Percentiles rank a stretch among this genome's conserved stretches.
phyloP scores from a whole-genome alignment of 1,284 basidiomycete genomes.

The Inonotus obliquus region DNA sequence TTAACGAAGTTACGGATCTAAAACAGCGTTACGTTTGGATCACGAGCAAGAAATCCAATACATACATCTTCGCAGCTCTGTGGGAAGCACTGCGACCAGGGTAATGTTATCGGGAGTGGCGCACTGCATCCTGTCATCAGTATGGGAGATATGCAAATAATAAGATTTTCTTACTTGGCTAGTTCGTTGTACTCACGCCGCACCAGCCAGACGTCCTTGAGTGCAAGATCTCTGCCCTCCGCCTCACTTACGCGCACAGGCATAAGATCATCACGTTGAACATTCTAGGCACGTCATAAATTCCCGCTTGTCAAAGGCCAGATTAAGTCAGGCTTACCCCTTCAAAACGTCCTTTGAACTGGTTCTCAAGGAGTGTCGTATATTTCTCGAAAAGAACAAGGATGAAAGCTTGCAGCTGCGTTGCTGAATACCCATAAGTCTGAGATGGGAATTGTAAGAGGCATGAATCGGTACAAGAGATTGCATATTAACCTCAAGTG shows the following conservation, averaged over 20 bases:
- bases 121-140: constrained; percentile 40
- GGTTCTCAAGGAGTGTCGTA: constrained; percentile 74
- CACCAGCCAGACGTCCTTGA: constrained; percentile 86
- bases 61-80: constrained; percentile 89
- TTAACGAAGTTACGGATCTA: constrained; percentile 91
- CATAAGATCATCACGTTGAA: constrained; percentile 86
- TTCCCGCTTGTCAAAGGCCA: not conserved
- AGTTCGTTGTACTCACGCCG: constrained; percentile 62
- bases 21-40: not conserved
- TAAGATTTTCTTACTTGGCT: constrained; percentile 43
- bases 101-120: constrained; percentile 72
- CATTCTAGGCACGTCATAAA: constrained; percentile 51
- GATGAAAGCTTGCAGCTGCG: constrained; percentile 80
- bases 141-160: constrained; percentile 1
- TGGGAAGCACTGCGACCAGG: constrained; percentile 95
- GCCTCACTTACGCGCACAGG: constrained; percentile 82
- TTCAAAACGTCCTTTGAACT: constrained; percentile 82
- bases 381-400: constrained; percentile 91
- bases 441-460: constrained; percentile 29
- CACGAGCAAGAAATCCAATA: constrained; percentile 6
- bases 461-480: not conserved
- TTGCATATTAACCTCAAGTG: constrained; percentile 72
- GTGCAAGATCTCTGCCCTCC: constrained; percentile 71
- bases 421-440: constrained; percentile 85
- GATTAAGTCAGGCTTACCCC: constrained; percentile 41